Evolutionary conservation across 2,329 filamentous ascomycete genomes (phyloP).

Genomic region (Diaporthe nobilis): DNA sequence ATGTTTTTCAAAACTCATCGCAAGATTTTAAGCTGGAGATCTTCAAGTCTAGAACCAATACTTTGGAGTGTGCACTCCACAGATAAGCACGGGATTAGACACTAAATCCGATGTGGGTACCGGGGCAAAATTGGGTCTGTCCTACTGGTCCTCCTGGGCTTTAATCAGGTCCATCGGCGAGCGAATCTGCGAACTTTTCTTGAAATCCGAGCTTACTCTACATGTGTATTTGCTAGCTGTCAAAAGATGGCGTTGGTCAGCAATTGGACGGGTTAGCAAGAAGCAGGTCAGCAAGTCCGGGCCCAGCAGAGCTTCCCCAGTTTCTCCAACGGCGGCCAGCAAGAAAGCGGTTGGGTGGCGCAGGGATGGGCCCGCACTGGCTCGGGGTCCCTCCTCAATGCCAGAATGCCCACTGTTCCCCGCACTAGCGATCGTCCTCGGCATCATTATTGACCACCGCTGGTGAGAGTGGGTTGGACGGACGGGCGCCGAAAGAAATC

Average conservation of each 20-base stretch:
- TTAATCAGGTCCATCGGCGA: background rate
- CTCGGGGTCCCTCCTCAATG: background rate
- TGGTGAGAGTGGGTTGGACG: conserved; percentile 15
- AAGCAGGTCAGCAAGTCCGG: conserved; percentile 11
- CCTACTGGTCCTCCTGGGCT: background rate
- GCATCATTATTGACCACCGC: conserved; percentile 34
- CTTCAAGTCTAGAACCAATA: background rate
- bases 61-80: background rate
- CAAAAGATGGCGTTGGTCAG: background rate
- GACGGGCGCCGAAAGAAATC: conserved; percentile 27
- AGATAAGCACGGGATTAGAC: background rate
- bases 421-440: conserved; percentile 22
- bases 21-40: background rate
- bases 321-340: background rate
- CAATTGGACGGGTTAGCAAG: background rate
- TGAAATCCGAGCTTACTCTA: background rate
- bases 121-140: background rate
- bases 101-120: conserved; percentile 15
- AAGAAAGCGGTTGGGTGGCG: background rate
- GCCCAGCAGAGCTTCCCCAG: background rate
- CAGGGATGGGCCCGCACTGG: background rate
- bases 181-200: background rate
- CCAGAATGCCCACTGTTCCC: conserved; percentile 17
- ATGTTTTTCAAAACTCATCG: background rate
- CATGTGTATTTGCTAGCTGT: too few species aligned